These are phyloP conservation scores for Globisporangium viniferum DNA, from an alignment of 352 stramenopile genomes.

Conservation along the genomic window DNA sequence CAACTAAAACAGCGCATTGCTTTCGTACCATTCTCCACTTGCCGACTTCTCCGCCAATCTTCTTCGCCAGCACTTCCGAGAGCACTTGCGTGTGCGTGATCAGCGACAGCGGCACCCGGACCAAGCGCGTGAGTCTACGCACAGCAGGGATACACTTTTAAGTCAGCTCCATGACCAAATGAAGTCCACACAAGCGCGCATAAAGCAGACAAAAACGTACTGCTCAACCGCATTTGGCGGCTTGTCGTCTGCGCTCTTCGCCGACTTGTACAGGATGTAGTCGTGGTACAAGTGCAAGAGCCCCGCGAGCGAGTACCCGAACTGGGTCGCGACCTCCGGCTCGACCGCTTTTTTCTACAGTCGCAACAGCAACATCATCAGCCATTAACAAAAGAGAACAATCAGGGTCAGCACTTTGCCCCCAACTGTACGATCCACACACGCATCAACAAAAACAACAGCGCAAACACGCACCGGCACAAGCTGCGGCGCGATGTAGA, in stretches of 20 bases:
- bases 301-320: slow-evolving; percentile 74
- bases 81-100: slow-evolving; percentile 81
- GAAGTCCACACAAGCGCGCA: background rate
- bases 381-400: background rate
- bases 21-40: slow-evolving; percentile 69
- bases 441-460: background rate
- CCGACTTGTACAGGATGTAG: slow-evolving; percentile 73
- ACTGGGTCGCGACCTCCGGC: slow-evolving; percentile 66
- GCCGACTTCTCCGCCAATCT: slow-evolving; percentile 59
- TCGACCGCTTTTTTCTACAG: slow-evolving; percentile 52
- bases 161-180: background rate
- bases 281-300: slow-evolving; percentile 81
- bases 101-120: slow-evolving; percentile 72
- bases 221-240: slow-evolving; percentile 21
- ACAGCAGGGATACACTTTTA: background rate
- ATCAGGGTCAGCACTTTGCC: background rate
- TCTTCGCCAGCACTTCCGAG: slow-evolving; percentile 69
- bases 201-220: slow-evolving; percentile 19
- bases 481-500: slow-evolving; percentile 78
- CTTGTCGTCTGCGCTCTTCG: slow-evolving; percentile 16
- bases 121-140: slow-evolving; percentile 46
- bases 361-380: background rate
- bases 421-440: background rate
- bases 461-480: slow-evolving; percentile 42
- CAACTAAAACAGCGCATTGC: background rate